Conservation (phyloP, 768 basidiomycete species). For the Leccinum rimulosum region DNA sequence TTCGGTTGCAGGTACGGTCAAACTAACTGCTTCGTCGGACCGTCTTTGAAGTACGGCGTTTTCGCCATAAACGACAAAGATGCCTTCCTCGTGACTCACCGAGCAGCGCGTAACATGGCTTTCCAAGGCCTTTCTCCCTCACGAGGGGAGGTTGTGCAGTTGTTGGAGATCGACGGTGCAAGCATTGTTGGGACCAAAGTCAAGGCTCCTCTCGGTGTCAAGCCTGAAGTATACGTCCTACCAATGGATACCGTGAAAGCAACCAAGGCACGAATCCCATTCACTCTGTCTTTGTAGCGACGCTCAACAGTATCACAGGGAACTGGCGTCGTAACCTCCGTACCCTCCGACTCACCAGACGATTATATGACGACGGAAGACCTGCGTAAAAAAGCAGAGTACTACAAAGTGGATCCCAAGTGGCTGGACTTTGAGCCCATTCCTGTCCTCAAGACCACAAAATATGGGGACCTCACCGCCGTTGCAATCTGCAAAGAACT, state of each 20-base stretch:
- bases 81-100: constrained; percentile 84
- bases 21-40: constrained; percentile 96
- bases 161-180: constrained; percentile 76
- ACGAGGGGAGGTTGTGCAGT: constrained; percentile 68
- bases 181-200: constrained; percentile 86
- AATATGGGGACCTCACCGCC: constrained; percentile 92
- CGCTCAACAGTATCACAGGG: constrained; percentile 52
- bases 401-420: constrained; percentile 88
- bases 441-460: constrained; percentile 82
- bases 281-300: neutral
- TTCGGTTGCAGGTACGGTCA: constrained; percentile 78
- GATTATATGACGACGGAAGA: constrained; percentile 90
- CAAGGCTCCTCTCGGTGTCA: constrained; percentile 79
- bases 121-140: constrained; percentile 83
- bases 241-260: constrained; percentile 99
- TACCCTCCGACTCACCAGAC: constrained; percentile 97
- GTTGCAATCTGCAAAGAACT: constrained; percentile 79
- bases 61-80: constrained; percentile 86
- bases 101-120: constrained; percentile 96
- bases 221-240: constrained; percentile 88
- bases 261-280: constrained; percentile 63
- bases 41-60: constrained; percentile 86
- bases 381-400: constrained; percentile 93
- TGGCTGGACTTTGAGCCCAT: constrained; percentile 87
- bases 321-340: constrained; percentile 97